phyloP scores from a whole-genome alignment of 2,329 filamentous ascomycete species.

The Fusarium fujikuroi region DNA sequence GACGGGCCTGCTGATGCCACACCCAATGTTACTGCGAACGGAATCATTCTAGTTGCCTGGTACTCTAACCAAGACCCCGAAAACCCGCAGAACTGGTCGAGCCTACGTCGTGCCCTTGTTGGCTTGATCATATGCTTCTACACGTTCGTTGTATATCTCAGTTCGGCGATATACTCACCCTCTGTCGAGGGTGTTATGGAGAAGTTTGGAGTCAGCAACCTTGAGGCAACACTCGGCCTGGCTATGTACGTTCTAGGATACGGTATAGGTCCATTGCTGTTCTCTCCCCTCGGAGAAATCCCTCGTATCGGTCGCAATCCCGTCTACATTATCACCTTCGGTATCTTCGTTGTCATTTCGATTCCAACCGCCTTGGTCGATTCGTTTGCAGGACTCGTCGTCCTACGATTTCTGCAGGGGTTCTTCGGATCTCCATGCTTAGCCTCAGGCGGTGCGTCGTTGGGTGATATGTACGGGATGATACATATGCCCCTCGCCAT shows the following conservation, averaged over 20 bases:
- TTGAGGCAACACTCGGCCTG: slow-evolving; percentile 66
- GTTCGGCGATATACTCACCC: slow-evolving; percentile 59
- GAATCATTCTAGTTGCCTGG: slow-evolving; percentile 63
- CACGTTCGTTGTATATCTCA: slow-evolving; percentile 68
- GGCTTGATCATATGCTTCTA: slow-evolving; percentile 61
- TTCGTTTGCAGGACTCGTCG: slow-evolving; percentile 71
- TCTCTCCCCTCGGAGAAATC: slow-evolving; percentile 73
- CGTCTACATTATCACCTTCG: slow-evolving; percentile 74
- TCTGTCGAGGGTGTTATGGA: slow-evolving; percentile 59
- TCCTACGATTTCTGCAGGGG: slow-evolving; percentile 71
- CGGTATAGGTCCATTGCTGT: slow-evolving; percentile 71
- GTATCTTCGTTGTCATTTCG: slow-evolving; percentile 73
- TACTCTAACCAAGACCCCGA: slow-evolving; percentile 64
- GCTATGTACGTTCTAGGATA: slow-evolving; percentile 72
- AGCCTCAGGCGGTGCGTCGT: slow-evolving; percentile 65
- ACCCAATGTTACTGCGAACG: slow-evolving; percentile 58
- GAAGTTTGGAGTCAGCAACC: slow-evolving; percentile 62
- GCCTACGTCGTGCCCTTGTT: slow-evolving; percentile 54
- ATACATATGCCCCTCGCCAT: slow-evolving; percentile 59
- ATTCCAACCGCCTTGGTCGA: slow-evolving; percentile 71
- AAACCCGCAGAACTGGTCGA: slow-evolving; percentile 66
- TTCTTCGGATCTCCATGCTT: slow-evolving; percentile 74
- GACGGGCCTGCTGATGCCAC: slow-evolving; percentile 57
- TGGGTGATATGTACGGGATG: slow-evolving; percentile 60
- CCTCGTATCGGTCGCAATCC: slow-evolving; percentile 73